phyloP scores from a whole-genome alignment of 345 rosid genomes.

The Hevea brasiliensis region DNA sequence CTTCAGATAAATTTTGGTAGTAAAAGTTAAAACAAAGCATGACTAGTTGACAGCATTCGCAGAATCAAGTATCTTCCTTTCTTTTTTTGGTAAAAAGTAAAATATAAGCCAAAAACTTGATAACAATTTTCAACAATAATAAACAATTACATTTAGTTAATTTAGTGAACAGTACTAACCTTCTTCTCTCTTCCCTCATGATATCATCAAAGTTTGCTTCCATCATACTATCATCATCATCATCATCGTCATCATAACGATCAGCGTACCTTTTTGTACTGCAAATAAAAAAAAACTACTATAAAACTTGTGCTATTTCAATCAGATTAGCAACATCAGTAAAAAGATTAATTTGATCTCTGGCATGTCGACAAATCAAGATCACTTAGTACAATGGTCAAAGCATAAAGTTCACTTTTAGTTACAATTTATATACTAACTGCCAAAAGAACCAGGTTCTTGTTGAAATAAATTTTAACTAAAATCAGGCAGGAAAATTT shows the following conservation, averaged over 20 bases:
- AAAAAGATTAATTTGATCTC: background rate
- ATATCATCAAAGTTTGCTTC: conserved; percentile 85
- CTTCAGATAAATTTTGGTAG: background rate
- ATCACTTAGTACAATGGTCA: too few species aligned
- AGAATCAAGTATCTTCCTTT: too few species aligned
- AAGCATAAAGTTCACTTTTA: background rate
- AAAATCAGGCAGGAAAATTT: too few species aligned
- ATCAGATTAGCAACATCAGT: background rate
- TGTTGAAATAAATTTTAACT: too few species aligned
- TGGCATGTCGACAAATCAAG: background rate
- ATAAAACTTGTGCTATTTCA: background rate
- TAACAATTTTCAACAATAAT: background rate
- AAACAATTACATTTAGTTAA: too few species aligned
- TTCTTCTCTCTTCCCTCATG: conserved; percentile 64
- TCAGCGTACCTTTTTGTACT: conserved; percentile 39
- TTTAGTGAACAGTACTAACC: conserved; percentile 43
- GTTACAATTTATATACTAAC: too few species aligned
- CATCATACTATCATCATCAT: conserved; percentile 70
- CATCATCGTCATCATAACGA: conserved; percentile 44
- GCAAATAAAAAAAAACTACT: conserved; percentile 9
- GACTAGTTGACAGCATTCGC: too few species aligned
- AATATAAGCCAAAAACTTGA: too few species aligned
- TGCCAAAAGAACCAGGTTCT: background rate
- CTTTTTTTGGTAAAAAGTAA: too few species aligned
- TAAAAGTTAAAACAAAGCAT: too few species aligned